phyloP scores from a whole-genome alignment of 2,329 filamentous ascomycete genomes.

The Arthrobotrys musiformis region DNA sequence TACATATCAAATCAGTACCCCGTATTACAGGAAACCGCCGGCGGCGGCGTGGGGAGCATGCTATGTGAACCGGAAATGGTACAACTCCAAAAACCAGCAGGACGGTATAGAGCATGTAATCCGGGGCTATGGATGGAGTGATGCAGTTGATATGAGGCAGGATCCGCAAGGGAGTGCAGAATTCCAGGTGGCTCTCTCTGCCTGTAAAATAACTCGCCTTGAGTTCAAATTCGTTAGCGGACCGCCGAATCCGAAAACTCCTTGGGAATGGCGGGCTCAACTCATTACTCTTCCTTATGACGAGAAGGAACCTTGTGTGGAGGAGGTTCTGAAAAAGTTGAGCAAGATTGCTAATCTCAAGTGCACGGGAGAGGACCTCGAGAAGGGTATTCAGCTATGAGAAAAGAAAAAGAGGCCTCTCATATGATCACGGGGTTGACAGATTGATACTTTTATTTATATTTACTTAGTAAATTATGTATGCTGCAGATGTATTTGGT shows the following conservation, averaged over 20 bases:
- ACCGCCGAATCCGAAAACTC: background rate
- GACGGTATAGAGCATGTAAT: constrained; percentile 14
- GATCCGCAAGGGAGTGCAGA: background rate
- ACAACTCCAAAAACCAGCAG: background rate
- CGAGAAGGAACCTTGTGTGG: background rate
- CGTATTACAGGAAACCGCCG: constrained; percentile 1
- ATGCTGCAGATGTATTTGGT: too few relatives aligned
- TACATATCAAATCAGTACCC: constrained; percentile 1
- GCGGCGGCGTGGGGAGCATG: constrained; percentile 4
- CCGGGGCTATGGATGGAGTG: constrained; percentile 14
- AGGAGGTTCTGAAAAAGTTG: background rate
- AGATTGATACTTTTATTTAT: too few relatives aligned
- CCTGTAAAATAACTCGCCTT: background rate
- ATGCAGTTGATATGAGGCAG: background rate
- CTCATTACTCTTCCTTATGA: background rate
- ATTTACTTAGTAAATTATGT: too few relatives aligned
- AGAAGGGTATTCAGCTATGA: background rate
- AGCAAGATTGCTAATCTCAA: constrained; percentile 5
- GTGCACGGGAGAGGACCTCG: background rate
- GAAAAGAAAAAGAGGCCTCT: too few relatives aligned
- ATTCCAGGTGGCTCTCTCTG: background rate
- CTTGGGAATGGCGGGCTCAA: constrained; percentile 38
- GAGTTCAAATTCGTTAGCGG: background rate
- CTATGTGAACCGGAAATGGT: background rate
- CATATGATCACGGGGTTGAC: too few relatives aligned